Evolutionary conservation across 2,329 filamentous ascomycete genomes (phyloP).

Genomic region (Epichloe scottii): DNA sequence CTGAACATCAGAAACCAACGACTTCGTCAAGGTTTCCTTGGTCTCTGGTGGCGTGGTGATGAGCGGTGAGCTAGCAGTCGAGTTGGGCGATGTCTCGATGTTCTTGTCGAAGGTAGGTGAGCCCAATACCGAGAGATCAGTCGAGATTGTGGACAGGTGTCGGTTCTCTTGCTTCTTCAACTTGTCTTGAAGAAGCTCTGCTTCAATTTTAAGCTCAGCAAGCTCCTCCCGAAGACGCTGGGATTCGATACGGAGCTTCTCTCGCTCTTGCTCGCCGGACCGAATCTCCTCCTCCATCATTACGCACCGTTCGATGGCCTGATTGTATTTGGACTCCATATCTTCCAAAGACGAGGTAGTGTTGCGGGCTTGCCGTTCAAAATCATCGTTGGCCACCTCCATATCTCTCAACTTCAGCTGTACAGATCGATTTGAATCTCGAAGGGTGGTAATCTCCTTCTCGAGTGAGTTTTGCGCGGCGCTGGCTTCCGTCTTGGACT

Average conservation of each 20-base stretch:
- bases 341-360: conserved; percentile 94
- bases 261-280: conserved; percentile 81
- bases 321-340: conserved; percentile 92
- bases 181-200: conserved; percentile 89
- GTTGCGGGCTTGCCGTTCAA: conserved; percentile 89
- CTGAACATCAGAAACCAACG: conserved; percentile 50
- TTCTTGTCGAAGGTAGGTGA: conserved; percentile 63
- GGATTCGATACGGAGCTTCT: conserved; percentile 75
- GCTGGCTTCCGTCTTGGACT: conserved; percentile 81
- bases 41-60: conserved; percentile 70
- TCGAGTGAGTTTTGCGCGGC: conserved; percentile 74
- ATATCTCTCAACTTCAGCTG: conserved; percentile 82
- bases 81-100: conserved; percentile 62
- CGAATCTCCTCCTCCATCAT: conserved; percentile 94
- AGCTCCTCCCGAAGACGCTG: conserved; percentile 86
- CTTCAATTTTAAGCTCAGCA: conserved; percentile 85
- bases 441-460: conserved; percentile 87
- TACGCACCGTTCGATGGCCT: conserved; percentile 81
- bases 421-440: conserved; percentile 70
- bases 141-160: conserved; percentile 46
- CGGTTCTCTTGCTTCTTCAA: conserved; percentile 57
- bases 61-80: conserved; percentile 84
- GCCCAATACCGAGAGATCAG: conserved; percentile 49
- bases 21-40: conserved; percentile 48
- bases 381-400: conserved; percentile 97